A percentile compares a stretch with the other conserved stretches of the same genome.
These are phyloP conservation scores for Cucurbita moschata DNA, from an alignment of 306 rosid species.

Conservation along the genomic window DNA sequence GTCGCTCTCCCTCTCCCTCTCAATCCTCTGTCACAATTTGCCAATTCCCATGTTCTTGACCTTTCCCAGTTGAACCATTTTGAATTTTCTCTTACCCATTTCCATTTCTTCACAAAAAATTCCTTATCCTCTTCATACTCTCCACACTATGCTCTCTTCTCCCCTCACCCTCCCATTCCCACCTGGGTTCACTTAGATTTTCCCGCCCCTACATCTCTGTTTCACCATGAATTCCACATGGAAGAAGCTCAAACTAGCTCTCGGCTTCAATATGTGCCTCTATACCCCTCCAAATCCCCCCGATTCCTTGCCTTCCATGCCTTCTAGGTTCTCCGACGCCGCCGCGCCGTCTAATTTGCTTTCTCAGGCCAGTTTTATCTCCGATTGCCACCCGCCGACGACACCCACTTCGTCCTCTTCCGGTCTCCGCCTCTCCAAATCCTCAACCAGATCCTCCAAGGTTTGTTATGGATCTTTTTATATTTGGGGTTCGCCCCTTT, in stretches of 20 bases:
- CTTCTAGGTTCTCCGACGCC: constrained; percentile 6
- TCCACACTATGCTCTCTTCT: not conserved
- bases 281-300: constrained; percentile 1
- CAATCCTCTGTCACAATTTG: not conserved
- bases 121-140: not conserved
- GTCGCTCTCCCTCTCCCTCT: too few species aligned
- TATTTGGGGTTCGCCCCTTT: not conserved
- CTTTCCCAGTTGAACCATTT: not conserved
- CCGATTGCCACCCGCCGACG: not conserved
- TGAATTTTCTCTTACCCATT: not conserved
- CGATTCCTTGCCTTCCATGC: constrained; percentile 2
- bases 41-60: not conserved
- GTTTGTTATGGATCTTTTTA: not conserved
- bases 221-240: constrained; percentile 2
- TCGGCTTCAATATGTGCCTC: constrained; percentile 8
- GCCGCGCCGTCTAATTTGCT: not conserved
- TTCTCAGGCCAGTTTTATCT: not conserved
- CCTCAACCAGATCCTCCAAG: constrained; percentile 3
- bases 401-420: not conserved
- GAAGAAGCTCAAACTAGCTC: constrained; percentile 10
- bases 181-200: not conserved
- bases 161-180: not conserved
- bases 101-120: not conserved
- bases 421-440: not conserved
- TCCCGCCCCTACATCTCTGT: not conserved